These are phyloP conservation scores for Mucor piriformis DNA, from an alignment of 371 early-diverging fungal genomes.

Conservation along the genomic window DNA sequence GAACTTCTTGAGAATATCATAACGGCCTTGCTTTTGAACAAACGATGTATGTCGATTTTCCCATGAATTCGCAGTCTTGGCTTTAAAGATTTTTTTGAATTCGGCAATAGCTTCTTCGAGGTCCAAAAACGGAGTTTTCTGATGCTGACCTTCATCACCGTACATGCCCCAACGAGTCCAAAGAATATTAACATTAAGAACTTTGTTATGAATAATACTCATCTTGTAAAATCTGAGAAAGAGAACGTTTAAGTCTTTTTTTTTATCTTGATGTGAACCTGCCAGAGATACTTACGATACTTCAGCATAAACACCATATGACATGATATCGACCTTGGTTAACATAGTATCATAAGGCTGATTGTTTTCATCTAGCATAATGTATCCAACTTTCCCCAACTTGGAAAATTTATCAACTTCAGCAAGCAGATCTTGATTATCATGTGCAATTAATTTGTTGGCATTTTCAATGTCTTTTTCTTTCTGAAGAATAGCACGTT, in stretches of 20 bases:
- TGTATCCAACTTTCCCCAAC: constrained; percentile 40
- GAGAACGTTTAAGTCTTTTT: background rate
- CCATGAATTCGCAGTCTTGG: constrained; percentile 64
- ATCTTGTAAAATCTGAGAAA: constrained; percentile 57
- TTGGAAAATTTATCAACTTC: constrained; percentile 43
- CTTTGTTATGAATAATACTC: constrained; percentile 54
- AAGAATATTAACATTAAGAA: constrained; percentile 54
- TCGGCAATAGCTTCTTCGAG: constrained; percentile 55
- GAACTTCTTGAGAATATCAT: constrained; percentile 34
- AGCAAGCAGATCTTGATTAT: constrained; percentile 20
- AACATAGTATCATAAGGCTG: constrained; percentile 52
- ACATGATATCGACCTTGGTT: constrained; percentile 49
- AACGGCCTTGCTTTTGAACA: constrained; percentile 49
- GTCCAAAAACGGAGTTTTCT: constrained; percentile 58
- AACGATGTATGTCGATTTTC: constrained; percentile 36
- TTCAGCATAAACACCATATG: constrained; percentile 7
- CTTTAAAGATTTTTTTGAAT: constrained; percentile 61
- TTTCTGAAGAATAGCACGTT: constrained; percentile 37
- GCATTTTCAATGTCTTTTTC: constrained; percentile 25
- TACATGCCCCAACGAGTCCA: constrained; percentile 65
- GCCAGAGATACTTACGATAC: constrained; percentile 15
- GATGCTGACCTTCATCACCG: constrained; percentile 58
- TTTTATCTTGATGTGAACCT: too few relatives aligned
- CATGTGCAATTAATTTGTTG: background rate
- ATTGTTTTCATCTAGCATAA: constrained; percentile 37